These are phyloP conservation scores for Termitomyces sp. DNA, from an alignment of 768 basidiomycete genomes.

Conservation along the genomic window DNA sequence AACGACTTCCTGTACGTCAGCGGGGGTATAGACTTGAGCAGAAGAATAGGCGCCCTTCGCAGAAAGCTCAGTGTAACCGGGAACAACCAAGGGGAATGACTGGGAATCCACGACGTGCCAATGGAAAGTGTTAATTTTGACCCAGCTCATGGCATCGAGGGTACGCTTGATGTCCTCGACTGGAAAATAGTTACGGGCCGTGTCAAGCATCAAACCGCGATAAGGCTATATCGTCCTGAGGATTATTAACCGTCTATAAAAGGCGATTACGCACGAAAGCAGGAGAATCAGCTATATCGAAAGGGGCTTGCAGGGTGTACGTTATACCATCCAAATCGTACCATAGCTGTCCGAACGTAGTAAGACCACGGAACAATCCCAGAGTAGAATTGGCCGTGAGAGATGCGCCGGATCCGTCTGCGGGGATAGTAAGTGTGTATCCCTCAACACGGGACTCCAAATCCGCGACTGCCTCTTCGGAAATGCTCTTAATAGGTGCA, in stretches of 20 bases:
- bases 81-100: slow-evolving; percentile 67
- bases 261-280: slow-evolving; percentile 46
- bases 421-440: slow-evolving; percentile 53
- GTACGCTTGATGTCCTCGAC: slow-evolving; percentile 60
- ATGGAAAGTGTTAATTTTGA: slow-evolving; percentile 77
- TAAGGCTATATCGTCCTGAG: slow-evolving; percentile 41
- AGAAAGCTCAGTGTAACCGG: slow-evolving; percentile 55
- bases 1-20: slow-evolving; percentile 55
- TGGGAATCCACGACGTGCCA: slow-evolving; percentile 86
- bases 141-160: slow-evolving; percentile 73
- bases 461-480: slow-evolving; percentile 44
- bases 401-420: slow-evolving; percentile 46
- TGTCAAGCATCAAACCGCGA: slow-evolving; percentile 78
- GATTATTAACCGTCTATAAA: not conserved
- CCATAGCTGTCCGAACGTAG: slow-evolving; percentile 70
- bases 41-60: slow-evolving; percentile 63
- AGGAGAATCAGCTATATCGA: slow-evolving; percentile 56
- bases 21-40: slow-evolving; percentile 42
- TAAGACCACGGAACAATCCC: slow-evolving; percentile 66
- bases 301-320: slow-evolving; percentile 52
- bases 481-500: slow-evolving; percentile 38
- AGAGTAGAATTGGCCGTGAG: slow-evolving; percentile 59
- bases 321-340: slow-evolving; percentile 45
- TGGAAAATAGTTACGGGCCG: slow-evolving; percentile 69
- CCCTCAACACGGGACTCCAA: slow-evolving; percentile 53